Evolutionary conservation across 176 grass and related monocot species (phyloP).

Genomic region (Otatea glauca): DNA sequence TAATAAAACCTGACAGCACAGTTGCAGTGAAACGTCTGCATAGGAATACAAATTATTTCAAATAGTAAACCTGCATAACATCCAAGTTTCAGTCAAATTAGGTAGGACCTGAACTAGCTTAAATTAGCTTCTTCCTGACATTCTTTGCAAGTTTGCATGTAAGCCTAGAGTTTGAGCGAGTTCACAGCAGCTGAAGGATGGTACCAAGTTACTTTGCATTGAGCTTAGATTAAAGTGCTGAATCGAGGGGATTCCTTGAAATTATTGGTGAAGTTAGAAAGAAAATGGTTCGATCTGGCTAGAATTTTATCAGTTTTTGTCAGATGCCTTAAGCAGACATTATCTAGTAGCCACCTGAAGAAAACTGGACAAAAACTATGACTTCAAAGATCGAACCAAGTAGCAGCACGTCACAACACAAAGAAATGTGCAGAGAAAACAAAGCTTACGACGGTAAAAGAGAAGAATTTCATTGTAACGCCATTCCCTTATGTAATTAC

Average conservation of each 20-base stretch:
- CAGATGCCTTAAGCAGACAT: constrained; percentile 6
- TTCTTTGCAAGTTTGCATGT: constrained; percentile 14
- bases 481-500: background rate
- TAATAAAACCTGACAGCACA: constrained; percentile 13
- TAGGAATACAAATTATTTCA: background rate
- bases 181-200: constrained; percentile 6
- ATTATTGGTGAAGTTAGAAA: constrained; percentile 8
- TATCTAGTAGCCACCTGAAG: constrained; percentile 26
- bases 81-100: background rate
- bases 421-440: constrained; percentile 13
- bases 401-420: background rate
- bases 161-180: constrained; percentile 6
- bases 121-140: background rate
- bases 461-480: constrained; percentile 20
- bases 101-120: background rate
- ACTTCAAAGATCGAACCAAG: background rate
- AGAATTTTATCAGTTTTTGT: constrained; percentile 8
- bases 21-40: background rate
- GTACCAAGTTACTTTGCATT: background rate
- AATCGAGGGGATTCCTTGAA: background rate
- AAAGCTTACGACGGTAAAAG: constrained; percentile 18
- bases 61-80: constrained; percentile 6
- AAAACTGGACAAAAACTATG: constrained; percentile 10
- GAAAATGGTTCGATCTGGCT: background rate
- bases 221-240: background rate